Evolutionary conservation across 305 asterid species (phyloP).

Genomic region (Solanum aculeatissimum): DNA sequence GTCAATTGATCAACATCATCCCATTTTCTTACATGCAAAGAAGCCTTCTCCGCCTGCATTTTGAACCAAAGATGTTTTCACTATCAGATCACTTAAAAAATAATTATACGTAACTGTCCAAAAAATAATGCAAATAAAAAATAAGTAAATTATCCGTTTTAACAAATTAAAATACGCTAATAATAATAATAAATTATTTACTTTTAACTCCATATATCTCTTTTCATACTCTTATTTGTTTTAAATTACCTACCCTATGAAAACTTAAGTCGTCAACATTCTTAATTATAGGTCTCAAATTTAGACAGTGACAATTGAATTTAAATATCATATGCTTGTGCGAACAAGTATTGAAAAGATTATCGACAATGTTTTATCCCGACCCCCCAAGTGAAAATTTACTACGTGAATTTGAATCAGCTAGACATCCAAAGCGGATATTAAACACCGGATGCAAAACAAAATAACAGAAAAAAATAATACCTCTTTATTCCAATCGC

Average conservation of each 20-base stretch:
- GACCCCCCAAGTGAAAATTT: neutral
- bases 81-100: too few relatives aligned
- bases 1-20: constrained; percentile 14
- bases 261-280: too few relatives aligned
- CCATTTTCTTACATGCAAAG: constrained; percentile 36
- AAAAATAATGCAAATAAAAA: neutral
- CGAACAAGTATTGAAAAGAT: neutral
- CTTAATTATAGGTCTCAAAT: too few relatives aligned
- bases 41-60: constrained; percentile 55
- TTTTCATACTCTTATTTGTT: neutral
- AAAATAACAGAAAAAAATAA: neutral
- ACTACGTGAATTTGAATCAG: neutral
- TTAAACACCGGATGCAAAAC: neutral
- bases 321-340: neutral
- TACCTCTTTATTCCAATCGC: constrained; percentile 87
- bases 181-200: neutral
- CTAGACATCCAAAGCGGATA: neutral
- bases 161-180: too few relatives aligned
- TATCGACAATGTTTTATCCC: neutral
- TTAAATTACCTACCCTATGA: too few relatives aligned
- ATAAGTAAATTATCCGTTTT: neutral
- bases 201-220: neutral
- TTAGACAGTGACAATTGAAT: too few relatives aligned
- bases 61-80: neutral
- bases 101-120: neutral